phyloP scores from a whole-genome alignment of 108 stramenopile species.

The Conticribra guillardii region DNA sequence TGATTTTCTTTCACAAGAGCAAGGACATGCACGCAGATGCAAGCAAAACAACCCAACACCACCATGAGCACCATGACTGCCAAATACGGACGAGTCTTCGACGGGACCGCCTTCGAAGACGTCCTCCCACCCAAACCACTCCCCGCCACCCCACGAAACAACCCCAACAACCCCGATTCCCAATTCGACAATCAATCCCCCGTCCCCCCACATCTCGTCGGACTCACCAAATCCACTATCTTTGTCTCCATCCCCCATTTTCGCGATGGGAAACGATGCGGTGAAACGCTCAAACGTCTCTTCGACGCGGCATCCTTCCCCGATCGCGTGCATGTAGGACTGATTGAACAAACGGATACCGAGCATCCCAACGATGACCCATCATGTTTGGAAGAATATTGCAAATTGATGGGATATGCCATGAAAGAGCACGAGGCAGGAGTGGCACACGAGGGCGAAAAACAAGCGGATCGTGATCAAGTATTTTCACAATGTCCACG shows the following conservation, averaged over 20 bases:
- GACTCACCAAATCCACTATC: slow-evolving; percentile 36
- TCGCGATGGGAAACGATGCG: slow-evolving; percentile 81
- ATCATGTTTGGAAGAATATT: slow-evolving; percentile 51
- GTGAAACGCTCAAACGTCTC: slow-evolving; percentile 63
- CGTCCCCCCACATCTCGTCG: neutral
- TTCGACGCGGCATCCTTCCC: slow-evolving; percentile 78
- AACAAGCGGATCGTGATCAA: slow-evolving; percentile 29
- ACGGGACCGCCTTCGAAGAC: slow-evolving; percentile 47
- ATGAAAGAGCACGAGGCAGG: slow-evolving; percentile 28
- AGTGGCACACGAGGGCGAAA: slow-evolving; percentile 27
- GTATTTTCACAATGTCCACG: slow-evolving; percentile 36
- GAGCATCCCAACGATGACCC: slow-evolving; percentile 27
- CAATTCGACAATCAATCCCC: neutral
- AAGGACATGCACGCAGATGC: too few relatives aligned
- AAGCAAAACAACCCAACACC: neutral
- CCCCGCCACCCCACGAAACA: slow-evolving; percentile 9
- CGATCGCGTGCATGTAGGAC: slow-evolving; percentile 71
- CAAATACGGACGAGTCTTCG: slow-evolving; percentile 50
- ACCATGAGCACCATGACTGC: neutral
- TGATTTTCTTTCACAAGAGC: too few relatives aligned
- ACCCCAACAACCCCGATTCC: neutral
- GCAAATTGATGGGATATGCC: slow-evolving; percentile 33
- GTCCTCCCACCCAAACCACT: slow-evolving; percentile 12
- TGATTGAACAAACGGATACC: slow-evolving; percentile 79
- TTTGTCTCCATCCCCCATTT: slow-evolving; percentile 81